Conservation (phyloP, 805 yeast genomes). For the Candida odintsovae region DNA sequence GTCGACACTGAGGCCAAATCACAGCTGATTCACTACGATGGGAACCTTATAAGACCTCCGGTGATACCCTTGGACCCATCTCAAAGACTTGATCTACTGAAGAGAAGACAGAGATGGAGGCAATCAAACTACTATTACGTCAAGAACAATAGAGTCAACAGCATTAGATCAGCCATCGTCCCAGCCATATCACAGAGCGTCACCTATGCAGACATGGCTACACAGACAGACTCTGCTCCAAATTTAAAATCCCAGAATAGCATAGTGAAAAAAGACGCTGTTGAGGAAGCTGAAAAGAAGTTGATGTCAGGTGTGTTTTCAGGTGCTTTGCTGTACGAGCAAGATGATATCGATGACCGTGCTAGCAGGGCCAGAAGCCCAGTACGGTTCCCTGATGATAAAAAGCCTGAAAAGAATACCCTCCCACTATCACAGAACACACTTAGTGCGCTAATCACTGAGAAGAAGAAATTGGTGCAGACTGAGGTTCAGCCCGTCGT, state of each 20-base stretch:
- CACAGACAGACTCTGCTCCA: slow-evolving; percentile 22
- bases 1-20: neutral
- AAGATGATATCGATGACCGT: slow-evolving; percentile 15
- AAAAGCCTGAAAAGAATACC: neutral
- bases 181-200: neutral
- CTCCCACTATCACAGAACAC: slow-evolving; percentile 9
- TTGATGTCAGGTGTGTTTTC: slow-evolving; percentile 22
- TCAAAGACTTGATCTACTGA: slow-evolving; percentile 21
- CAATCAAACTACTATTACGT: slow-evolving; percentile 18
- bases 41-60: slow-evolving; percentile 26
- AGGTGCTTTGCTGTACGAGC: slow-evolving; percentile 21
- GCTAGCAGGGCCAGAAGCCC: slow-evolving; percentile 11
- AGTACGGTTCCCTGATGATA: slow-evolving; percentile 14
- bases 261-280: slow-evolving; percentile 7
- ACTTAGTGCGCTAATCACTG: slow-evolving; percentile 12
- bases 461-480: slow-evolving; percentile 15
- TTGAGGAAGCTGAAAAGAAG: slow-evolving; percentile 16
- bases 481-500: slow-evolving; percentile 3
- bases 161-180: neutral
- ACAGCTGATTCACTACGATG: neutral
- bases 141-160: slow-evolving; percentile 7
- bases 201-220: slow-evolving; percentile 16
- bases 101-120: slow-evolving; percentile 25
- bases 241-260: slow-evolving; percentile 11
- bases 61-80: slow-evolving; percentile 21